Percentiles rank a stretch among this genome's conserved stretches.
Evolutionary conservation across 352 stramenopile species (phyloP).

Genomic region (Phytophthora hybrid): DNA sequence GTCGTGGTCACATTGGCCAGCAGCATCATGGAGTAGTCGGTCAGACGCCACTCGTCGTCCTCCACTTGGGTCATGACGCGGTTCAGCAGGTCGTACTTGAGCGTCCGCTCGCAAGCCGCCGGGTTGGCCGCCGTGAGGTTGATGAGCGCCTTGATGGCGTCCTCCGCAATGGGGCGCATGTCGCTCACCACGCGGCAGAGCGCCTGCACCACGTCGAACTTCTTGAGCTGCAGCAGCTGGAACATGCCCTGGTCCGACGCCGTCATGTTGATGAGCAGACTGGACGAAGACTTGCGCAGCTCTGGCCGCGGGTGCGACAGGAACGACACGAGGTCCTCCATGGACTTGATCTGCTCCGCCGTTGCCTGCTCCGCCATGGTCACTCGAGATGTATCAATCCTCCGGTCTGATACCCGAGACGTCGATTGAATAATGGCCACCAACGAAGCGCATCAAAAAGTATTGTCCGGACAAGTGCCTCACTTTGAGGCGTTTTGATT

Average conservation of each 20-base stretch:
- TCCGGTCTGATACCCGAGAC: not conserved
- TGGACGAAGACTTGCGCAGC: slow-evolving; percentile 86
- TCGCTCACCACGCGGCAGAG: slow-evolving; percentile 86
- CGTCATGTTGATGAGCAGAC: slow-evolving; percentile 84
- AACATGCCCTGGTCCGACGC: slow-evolving; percentile 82
- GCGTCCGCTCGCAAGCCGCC: slow-evolving; percentile 67
- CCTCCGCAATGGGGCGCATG: slow-evolving; percentile 84
- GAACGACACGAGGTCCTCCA: slow-evolving; percentile 88
- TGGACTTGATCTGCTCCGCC: slow-evolving; percentile 69
- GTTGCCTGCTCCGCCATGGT: slow-evolving; percentile 54
- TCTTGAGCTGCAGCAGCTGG: slow-evolving; percentile 77
- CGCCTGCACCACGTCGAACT: slow-evolving; percentile 78
- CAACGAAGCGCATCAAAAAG: slow-evolving; percentile 36
- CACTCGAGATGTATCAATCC: not conserved
- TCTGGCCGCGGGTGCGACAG: slow-evolving; percentile 83
- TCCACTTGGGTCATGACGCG: slow-evolving; percentile 88
- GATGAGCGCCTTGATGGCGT: slow-evolving; percentile 89
- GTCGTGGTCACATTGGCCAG: slow-evolving; percentile 86
- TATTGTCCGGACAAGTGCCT: slow-evolving; percentile 26
- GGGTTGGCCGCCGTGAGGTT: slow-evolving; percentile 85
- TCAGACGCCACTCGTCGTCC: slow-evolving; percentile 84
- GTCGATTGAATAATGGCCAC: slow-evolving; percentile 35
- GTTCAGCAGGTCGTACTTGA: slow-evolving; percentile 86
- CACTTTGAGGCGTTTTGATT: not conserved
- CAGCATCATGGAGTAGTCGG: slow-evolving; percentile 90